Conservation (phyloP, 1,284 basidiomycete species). For the Sporisorium scitamineum region DNA sequence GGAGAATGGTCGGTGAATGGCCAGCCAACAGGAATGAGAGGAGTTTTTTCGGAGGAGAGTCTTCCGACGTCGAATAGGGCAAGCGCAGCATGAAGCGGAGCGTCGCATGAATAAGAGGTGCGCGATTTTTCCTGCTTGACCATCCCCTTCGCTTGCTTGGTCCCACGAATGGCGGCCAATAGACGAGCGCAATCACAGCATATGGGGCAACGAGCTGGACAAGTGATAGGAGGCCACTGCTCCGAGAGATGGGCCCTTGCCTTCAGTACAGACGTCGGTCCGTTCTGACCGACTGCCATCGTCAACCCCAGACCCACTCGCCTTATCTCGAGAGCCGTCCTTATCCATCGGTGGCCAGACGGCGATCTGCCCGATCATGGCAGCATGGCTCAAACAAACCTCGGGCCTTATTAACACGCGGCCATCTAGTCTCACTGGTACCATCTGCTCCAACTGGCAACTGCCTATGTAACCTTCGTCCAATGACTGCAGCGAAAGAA, state of each 20-base stretch:
- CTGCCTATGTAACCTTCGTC: too few species aligned
- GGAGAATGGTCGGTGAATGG: background rate
- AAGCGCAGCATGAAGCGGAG: constrained; percentile 8
- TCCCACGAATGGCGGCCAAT: too few species aligned
- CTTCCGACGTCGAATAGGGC: constrained; percentile 30
- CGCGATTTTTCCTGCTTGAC: background rate
- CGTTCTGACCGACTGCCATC: background rate
- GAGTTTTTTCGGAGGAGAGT: constrained; percentile 9
- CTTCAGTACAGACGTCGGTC: too few species aligned
- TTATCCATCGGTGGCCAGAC: background rate
- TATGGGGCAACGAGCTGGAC: background rate
- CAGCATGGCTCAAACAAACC: background rate
- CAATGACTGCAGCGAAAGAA: too few species aligned
- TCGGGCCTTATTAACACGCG: background rate
- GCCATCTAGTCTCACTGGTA: too few species aligned
- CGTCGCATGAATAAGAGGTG: background rate
- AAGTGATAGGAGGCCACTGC: background rate
- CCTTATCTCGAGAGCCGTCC: background rate
- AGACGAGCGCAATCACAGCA: too few species aligned
- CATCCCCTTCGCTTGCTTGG: too few species aligned
- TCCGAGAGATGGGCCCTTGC: background rate
- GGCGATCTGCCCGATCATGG: background rate
- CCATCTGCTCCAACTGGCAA: too few species aligned
- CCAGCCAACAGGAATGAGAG: background rate
- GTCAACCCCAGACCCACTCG: background rate